Conservation (phyloP, 495 filamentous ascomycete genomes). For the Darksidea phi region DNA sequence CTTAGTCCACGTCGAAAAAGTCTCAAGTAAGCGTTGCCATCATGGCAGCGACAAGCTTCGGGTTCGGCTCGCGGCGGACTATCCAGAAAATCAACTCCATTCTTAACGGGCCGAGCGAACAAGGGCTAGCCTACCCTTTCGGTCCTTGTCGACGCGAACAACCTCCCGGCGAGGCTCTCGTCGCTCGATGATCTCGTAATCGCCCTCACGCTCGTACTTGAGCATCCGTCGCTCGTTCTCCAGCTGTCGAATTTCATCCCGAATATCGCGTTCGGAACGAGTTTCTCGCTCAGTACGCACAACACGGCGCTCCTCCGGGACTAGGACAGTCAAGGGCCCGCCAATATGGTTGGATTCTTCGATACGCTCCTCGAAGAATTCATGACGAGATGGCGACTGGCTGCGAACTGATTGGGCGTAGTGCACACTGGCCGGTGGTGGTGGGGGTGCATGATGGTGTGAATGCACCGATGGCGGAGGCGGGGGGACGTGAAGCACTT, state of each 20-base stretch:
- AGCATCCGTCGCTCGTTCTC: slow-evolving; percentile 52
- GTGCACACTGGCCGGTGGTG: slow-evolving; percentile 23
- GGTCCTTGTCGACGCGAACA: slow-evolving; percentile 72
- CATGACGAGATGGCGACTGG: slow-evolving; percentile 36
- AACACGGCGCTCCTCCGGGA: slow-evolving; percentile 49
- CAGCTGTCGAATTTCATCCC: slow-evolving; percentile 57
- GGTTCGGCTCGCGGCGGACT: slow-evolving; percentile 53
- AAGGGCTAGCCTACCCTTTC: slow-evolving; percentile 80
- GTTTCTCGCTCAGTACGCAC: slow-evolving; percentile 36
- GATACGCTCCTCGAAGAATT: slow-evolving; percentile 46
- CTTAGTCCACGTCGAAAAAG: background rate
- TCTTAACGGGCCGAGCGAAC: slow-evolving; percentile 56
- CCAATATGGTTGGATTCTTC: slow-evolving; percentile 50
- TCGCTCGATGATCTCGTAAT: slow-evolving; percentile 49
- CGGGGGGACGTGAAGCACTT: slow-evolving; percentile 37
- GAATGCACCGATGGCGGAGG: slow-evolving; percentile 40
- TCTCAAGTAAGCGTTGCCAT: slow-evolving; percentile 70
- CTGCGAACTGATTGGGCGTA: slow-evolving; percentile 35
- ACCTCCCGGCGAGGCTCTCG: slow-evolving; percentile 56
- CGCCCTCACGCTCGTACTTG: slow-evolving; percentile 48
- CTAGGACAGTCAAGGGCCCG: slow-evolving; percentile 48
- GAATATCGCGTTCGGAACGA: slow-evolving; percentile 54
- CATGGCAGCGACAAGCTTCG: slow-evolving; percentile 69
- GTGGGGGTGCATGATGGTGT: slow-evolving; percentile 41
- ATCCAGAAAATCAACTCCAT: slow-evolving; percentile 44